Conservation (phyloP, 441 rosid species). For the Syzygium malaccense region DNA sequence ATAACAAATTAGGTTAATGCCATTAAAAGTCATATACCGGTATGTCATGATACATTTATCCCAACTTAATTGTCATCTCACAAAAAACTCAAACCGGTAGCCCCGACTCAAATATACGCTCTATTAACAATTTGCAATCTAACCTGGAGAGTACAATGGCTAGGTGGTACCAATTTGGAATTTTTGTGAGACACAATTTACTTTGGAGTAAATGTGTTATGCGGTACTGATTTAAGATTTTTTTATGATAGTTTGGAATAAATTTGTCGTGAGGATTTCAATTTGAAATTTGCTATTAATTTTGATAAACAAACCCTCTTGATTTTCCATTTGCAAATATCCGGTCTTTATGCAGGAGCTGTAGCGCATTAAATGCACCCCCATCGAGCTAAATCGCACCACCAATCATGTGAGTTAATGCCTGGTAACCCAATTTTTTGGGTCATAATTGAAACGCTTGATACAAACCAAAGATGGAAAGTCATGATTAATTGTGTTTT, state of each 20-base stretch:
- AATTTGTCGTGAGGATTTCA: background rate
- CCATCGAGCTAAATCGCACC: background rate
- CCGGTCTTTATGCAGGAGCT: background rate
- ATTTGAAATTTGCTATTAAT: background rate
- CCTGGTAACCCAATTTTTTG: background rate
- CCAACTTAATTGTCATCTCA: background rate
- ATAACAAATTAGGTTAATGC: background rate
- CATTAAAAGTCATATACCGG: background rate
- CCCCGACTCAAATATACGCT: background rate
- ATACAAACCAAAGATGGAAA: background rate
- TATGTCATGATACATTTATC: background rate
- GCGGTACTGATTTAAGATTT: background rate
- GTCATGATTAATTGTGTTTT: background rate
- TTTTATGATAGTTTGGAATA: background rate
- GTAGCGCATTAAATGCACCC: background rate
- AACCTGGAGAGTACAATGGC: background rate
- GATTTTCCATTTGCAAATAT: background rate
- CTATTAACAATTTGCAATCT: background rate
- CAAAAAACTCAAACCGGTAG: accelerated
- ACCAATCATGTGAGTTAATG: background rate
- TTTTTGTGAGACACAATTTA: background rate
- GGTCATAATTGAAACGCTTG: background rate
- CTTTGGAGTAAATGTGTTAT: background rate
- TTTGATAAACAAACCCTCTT: background rate
- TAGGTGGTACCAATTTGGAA: background rate